Percentiles rank a stretch among this genome's conserved stretches.
Conservation (phyloP, 2,329 filamentous ascomycete genomes). For the Diaporthe vexans region DNA sequence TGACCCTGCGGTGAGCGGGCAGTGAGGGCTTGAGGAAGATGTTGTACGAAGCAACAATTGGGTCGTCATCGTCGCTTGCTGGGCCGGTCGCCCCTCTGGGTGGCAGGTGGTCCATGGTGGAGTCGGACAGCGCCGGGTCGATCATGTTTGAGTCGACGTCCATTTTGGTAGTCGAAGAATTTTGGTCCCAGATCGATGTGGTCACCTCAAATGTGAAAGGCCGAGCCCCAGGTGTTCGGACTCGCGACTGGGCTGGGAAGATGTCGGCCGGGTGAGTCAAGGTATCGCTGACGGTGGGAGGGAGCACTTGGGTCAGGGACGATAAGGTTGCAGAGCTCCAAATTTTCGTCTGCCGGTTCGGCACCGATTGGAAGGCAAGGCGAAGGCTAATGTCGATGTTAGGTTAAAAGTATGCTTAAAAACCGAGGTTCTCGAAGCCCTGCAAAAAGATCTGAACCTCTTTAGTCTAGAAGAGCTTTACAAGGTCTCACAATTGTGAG, state of each 20-base stretch:
- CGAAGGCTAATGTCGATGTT: no score
- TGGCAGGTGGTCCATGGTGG: constrained; percentile 19
- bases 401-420: neutral
- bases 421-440: neutral
- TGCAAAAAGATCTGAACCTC: neutral
- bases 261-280: neutral
- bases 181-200: no score
- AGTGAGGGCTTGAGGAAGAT: constrained; percentile 86
- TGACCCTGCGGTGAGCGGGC: constrained; percentile 73
- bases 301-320: constrained; percentile 8
- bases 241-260: neutral
- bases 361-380: constrained; percentile 12
- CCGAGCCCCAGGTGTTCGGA: neutral
- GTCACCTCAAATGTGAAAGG: neutral
- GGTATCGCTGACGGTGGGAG: neutral
- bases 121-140: constrained; percentile 39
- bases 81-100: neutral
- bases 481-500: neutral
- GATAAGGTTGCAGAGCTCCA: constrained; percentile 10
- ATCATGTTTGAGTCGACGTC: constrained; percentile 36
- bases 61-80: constrained; percentile 64
- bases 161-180: constrained; percentile 13
- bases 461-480: no score
- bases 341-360: constrained; percentile 33
- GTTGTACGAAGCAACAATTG: constrained; percentile 82